Conservation (phyloP, 345 rosid genomes). For the Gossypium sturtianum region DNA sequence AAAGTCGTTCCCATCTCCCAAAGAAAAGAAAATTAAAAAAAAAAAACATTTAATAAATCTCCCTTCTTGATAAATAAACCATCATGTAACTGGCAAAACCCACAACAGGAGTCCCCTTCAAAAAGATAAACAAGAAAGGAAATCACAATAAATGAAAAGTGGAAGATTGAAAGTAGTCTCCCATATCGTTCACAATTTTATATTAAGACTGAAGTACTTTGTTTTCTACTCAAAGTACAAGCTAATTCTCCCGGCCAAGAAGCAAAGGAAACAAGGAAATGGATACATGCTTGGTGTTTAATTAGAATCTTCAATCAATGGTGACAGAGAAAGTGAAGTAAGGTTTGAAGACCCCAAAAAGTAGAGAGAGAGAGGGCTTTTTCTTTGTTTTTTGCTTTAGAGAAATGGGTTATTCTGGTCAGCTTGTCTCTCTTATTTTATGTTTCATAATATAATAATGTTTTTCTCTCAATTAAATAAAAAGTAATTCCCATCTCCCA, state of each 20-base stretch:
- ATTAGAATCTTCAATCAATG: constrained; percentile 44
- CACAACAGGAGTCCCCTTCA: constrained; percentile 50
- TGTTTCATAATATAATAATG: neutral
- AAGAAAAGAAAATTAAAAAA: constrained; percentile 4
- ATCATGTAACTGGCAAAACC: constrained; percentile 25
- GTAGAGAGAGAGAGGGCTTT: neutral
- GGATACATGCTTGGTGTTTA: constrained; percentile 32
- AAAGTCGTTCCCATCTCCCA: constrained; percentile 14
- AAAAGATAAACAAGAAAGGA: constrained; percentile 40
- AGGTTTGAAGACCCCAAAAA: neutral
- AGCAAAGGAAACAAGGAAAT: constrained; percentile 28
- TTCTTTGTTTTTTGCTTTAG: constrained; percentile 18
- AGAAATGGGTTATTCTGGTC: constrained; percentile 38
- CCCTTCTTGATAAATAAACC: constrained; percentile 3
- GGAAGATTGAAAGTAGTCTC: constrained; percentile 22
- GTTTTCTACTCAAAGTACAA: constrained; percentile 36
- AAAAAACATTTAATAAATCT: neutral
- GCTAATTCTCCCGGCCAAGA: constrained; percentile 35
- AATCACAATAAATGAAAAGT: constrained; percentile 23
- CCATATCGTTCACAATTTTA: constrained; percentile 33
- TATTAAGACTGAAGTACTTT: constrained; percentile 43
- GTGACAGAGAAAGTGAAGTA: constrained; percentile 15
- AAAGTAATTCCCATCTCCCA: constrained; percentile 14
- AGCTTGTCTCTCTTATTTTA: constrained; percentile 26
- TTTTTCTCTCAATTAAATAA: constrained; percentile 20